Base-by-base conservation (phyloP, 1,284 basidiomycete species). In the Stereum hirsutum region DNA sequence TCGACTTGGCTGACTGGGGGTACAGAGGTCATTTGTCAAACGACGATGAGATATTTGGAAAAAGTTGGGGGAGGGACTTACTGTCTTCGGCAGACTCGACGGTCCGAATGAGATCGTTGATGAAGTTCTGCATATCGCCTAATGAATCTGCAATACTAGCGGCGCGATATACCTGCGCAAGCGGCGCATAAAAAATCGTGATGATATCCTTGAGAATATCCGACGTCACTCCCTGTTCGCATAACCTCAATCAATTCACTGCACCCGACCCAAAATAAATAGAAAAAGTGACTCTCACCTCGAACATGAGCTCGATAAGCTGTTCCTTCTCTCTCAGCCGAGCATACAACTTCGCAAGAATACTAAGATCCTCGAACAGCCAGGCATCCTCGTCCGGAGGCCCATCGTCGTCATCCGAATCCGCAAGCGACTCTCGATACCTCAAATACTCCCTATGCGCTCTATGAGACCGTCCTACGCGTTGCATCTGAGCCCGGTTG, bases 91-190 rank as follows among this genome's bases (percentile, higher is more conserved):
- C 82, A 45, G 78, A 74, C 58, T 99, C 95, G 2, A 99, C 93
- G 0, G 95, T 99, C 57, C 74, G 80, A 57, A 99, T 97, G 44
- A 99, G 75, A 61, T 99, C 96, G 51, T 89, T 95, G 54, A 99
- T 78, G 60, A 99, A 99, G 48, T 75, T 88, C 63, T 99, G 96
- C 42, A 98, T 57, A 59, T 99, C 96, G 27, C 81, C 74, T 2
- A 99, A 61, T 2, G 92, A 96, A 59, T 99, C 95, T 8, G 89
- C 87, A 44, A 99, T 97, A 59, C 89, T 97, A 4, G 96, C 96
- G 4, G 95, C 95, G 57, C 90, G 87, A 69, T 99, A 99, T 2
- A 99, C 96, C 55, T 95, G 90, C 0, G 96, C 96, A n/a, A 99
- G 71, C 1, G 96, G 96, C 1, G 94, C 69, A 62, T 99, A 99